Evolutionary conservation across 441 rosid species (phyloP).

Genomic region (Jatropha multifida): DNA sequence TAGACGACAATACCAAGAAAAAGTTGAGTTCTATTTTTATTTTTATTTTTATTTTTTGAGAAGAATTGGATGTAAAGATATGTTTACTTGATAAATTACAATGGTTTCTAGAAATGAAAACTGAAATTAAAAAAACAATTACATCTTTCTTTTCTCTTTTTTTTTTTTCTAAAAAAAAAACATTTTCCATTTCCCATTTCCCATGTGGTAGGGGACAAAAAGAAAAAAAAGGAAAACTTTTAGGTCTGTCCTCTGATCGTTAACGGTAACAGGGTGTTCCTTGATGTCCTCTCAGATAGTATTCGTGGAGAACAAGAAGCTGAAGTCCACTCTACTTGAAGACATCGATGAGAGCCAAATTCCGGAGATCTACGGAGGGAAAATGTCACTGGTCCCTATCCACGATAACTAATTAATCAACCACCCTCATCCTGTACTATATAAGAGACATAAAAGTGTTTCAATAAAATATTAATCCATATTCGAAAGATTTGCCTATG

Average conservation of each 20-base stretch:
- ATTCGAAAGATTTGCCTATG: not conserved
- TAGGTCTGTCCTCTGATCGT: not conserved
- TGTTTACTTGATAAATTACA: not conserved
- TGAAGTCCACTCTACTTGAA: conserved; percentile 45
- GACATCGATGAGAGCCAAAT: conserved; percentile 65
- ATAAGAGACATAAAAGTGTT: not conserved
- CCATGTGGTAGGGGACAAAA: too few relatives aligned
- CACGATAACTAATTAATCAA: conserved; percentile 18
- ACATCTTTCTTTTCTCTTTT: too few relatives aligned
- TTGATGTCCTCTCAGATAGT: conserved; percentile 35
- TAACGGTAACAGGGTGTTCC: not conserved
- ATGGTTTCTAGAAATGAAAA: not conserved
- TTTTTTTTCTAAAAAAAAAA: too few relatives aligned
- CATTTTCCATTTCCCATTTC: too few relatives aligned
- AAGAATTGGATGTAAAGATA: not conserved
- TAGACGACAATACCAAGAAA: conserved; percentile 50
- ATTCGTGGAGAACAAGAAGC: conserved; percentile 49
- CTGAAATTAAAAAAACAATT: not conserved
- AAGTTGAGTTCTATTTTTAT: conserved; percentile 28
- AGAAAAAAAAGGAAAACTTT: too few relatives aligned
- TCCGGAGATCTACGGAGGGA: conserved; percentile 57
- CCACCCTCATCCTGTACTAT: not conserved
- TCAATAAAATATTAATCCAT: not conserved
- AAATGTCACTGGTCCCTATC: conserved; percentile 45
- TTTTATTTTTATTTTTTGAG: too few relatives aligned